Evolutionary conservation across 495 filamentous ascomycete species (phyloP), one percentile per base, ranked within the genome.

Genomic region (Symbiotaphrina buchneri): DNA sequence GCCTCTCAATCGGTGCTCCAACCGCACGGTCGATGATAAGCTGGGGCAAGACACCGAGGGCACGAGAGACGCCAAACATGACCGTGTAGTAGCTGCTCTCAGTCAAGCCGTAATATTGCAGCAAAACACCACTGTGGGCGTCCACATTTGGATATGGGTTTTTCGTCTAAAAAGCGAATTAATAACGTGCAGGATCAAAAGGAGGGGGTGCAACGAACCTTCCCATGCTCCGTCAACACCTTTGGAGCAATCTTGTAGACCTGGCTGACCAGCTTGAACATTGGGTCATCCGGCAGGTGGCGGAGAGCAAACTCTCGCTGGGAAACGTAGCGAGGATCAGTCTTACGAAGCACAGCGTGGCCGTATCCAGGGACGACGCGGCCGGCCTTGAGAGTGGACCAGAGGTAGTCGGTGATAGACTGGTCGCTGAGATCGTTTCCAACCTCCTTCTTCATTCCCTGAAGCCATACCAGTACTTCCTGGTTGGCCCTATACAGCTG

Each of bases 21-120:
- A 95, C 68, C 36, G 87, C 87, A 54, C 87, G 90, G 68, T 97
- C 87, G 51, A 95, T 94, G 68, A 97, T 97, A 47, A 97, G 66
- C 67, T 97, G 87, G 37, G 87, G 90, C 36, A 95, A 73, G 38
- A 95, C 87, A 73, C 87, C 87, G 43, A 97, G 74, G 41, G 90
- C 87, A 52, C 87, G 76, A 40, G 83, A 92, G 14, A 97, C 90
- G 67, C 87, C 87, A 58, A 97, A 97, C 46, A 95, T 74, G 33
- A 97, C 87, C 36, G 87, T 97, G 73, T 97, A 97, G 73, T 87
- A 97, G 74, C 74, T 94, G 53, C 87, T 74, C 66, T 97, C 85
- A 37, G 77, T 95, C 53, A 97, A 63, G 44, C 87, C 87, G 56
- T 97, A 97, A 69, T 97, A 92, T 63, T 97, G 90, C 33, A 97